A percentile compares a stretch with the other conserved stretches of the same genome.
Conservation (phyloP, 1,284 basidiomycete genomes). For the Waitea zeae region DNA sequence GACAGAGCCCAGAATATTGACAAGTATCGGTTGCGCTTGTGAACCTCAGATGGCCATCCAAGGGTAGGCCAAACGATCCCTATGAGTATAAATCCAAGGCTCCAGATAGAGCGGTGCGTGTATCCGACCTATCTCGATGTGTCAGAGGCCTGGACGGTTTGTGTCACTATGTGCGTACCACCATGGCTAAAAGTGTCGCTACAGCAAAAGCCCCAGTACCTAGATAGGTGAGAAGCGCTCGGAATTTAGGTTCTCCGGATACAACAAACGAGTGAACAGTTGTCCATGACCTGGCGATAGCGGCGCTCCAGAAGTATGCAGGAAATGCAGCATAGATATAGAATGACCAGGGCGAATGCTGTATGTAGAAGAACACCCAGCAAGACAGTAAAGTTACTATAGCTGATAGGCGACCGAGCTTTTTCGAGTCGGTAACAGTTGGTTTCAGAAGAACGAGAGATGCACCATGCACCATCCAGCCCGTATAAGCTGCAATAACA, state of each 20-base stretch:
- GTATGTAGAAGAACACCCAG: slow-evolving; percentile 38
- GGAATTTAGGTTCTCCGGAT: neutral
- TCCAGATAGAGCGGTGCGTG: slow-evolving; percentile 58
- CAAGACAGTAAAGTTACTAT: slow-evolving; percentile 19
- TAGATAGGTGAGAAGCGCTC: neutral
- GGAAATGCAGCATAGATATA: slow-evolving; percentile 68
- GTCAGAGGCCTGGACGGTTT: neutral
- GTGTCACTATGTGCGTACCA: slow-evolving; percentile 29
- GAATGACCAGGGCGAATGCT: slow-evolving; percentile 56
- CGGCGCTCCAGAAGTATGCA: slow-evolving; percentile 55
- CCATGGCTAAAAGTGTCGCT: slow-evolving; percentile 42
- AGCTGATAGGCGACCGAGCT: slow-evolving; percentile 11
- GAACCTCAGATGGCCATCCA: slow-evolving; percentile 22
- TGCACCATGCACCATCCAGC: slow-evolving; percentile 59
- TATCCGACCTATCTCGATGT: slow-evolving; percentile 38
- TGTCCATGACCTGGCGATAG: slow-evolving; percentile 7
- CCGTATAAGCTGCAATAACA: slow-evolving; percentile 58
- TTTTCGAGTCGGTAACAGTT: neutral
- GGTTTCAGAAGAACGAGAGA: slow-evolving; percentile 24
- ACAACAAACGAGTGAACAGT: too few relatives aligned
- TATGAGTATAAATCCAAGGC: slow-evolving; percentile 43
- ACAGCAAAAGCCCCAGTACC: slow-evolving; percentile 12
- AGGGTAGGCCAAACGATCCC: slow-evolving; percentile 53
- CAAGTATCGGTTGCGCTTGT: slow-evolving; percentile 14
- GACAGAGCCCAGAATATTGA: slow-evolving; percentile 28